Base-by-base conservation (phyloP, 116 monocot genomes). In the Iris pallida region DNA sequence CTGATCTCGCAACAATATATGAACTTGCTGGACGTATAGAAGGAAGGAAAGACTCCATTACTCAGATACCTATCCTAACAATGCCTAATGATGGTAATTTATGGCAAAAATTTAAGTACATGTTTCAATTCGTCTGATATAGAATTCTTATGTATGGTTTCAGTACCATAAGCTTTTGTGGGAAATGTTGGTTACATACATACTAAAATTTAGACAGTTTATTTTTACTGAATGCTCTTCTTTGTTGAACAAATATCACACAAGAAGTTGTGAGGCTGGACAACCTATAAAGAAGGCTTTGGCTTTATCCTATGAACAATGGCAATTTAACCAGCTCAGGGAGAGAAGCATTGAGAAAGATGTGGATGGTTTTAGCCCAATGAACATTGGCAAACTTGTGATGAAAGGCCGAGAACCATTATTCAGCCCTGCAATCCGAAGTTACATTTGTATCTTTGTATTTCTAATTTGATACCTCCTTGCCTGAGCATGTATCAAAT, bases 161-260 rank as follows among this genome's bases (percentile, higher is more conserved):
- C 41, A 19, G 30, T 30, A 30, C 30, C 15, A 20, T 59, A 5
- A 9, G 17, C 30, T 30, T 13, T 54, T 54, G 13, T 16, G 56
- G 14, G 12, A 7, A 30, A 30, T 30, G 30, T 30, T 30, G 30
- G 30, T 30, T 30, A 30, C 2, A 30, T 30, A 30, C 30, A 30
- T 30, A 30, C 30, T 30, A 30, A 1, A 30, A 30, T 30, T 30
- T 30, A 30, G 0, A 30, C 30, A 30, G 30, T 59, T 61, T 61
- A 14, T 42, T 14, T 62, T 45, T 62, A 6, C 53, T 20, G 52
- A 66, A 20, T 66, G 11, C n/a, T n/a, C n/a, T 30, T 44, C 47
- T 5, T 42, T 65, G 0, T 48, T 42, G 46, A 61, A 66, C 81
- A 98, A 93, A 98, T 82, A 98, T 98, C 74, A 98, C 93, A 16